phyloP scores from a whole-genome alignment of 805 yeast genomes.

The Jamesozyma spencerorum region DNA sequence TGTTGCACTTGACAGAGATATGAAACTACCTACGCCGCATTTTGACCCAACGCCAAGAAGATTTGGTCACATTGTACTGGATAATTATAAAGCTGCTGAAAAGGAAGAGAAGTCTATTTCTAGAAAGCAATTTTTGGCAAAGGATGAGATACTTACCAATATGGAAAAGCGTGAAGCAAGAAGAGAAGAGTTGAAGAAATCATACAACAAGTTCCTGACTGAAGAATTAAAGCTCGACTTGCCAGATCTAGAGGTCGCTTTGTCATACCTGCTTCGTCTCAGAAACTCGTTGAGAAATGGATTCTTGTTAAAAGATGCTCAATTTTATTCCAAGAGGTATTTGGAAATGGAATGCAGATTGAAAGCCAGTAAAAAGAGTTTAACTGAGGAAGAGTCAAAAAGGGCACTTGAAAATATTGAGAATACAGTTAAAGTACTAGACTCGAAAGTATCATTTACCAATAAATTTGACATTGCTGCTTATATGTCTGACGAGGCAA shows the following conservation, averaged over 20 bases:
- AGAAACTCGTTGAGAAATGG: conserved; percentile 53
- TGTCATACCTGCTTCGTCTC: conserved; percentile 45
- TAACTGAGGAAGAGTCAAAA: conserved; percentile 24
- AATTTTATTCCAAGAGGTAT: conserved; percentile 47
- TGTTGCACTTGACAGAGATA: conserved; percentile 58
- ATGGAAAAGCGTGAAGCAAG: conserved; percentile 34
- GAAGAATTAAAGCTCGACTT: conserved; percentile 15
- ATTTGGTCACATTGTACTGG: conserved; percentile 63
- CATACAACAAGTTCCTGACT: conserved; percentile 26
- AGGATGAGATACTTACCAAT: conserved; percentile 40
- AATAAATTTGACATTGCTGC: conserved; percentile 19
- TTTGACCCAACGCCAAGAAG: conserved; percentile 83
- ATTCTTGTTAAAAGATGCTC: conserved; percentile 46
- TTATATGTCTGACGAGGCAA: conserved; percentile 28
- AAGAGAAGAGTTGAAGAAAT: conserved; percentile 27
- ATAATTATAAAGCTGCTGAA: conserved; percentile 35
- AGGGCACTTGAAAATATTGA: conserved; percentile 15
- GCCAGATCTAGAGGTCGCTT: conserved; percentile 32
- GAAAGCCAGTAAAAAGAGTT: conserved; percentile 30
- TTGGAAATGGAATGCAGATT: conserved; percentile 38
- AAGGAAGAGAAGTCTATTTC: conserved; percentile 53
- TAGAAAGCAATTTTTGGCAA: conserved; percentile 56
- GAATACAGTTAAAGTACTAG: conserved; percentile 9
- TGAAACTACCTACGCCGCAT: conserved; percentile 75
- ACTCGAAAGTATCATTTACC: conserved; percentile 19